Percentiles rank a stretch among this genome's conserved stretches.
Conservation (phyloP, 2,329 filamentous ascomycete species). For the Colletotrichum sp. region DNA sequence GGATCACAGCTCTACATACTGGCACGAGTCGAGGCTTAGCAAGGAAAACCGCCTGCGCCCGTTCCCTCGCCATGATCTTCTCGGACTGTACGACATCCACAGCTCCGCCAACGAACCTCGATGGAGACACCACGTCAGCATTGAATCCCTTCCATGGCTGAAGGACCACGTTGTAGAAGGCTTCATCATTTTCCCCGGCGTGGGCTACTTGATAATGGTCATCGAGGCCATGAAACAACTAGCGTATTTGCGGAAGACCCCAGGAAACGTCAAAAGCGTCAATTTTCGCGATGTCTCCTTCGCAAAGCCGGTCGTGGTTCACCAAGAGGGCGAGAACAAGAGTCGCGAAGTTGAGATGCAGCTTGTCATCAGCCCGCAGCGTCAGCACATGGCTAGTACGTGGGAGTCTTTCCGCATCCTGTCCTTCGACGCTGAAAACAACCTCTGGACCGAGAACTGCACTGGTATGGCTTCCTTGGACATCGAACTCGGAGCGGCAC, state of each 20-base stretch:
- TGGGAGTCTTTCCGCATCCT: constrained; percentile 34
- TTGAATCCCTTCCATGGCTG: constrained; percentile 48
- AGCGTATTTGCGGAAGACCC: background rate
- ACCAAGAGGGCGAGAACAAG: background rate
- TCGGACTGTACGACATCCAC: constrained; percentile 36
- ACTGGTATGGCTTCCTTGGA: constrained; percentile 8
- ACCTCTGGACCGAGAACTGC: constrained; percentile 24
- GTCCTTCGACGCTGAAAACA: constrained; percentile 26
- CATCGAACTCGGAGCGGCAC: background rate
- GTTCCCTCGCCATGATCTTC: background rate
- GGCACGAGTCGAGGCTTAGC: background rate
- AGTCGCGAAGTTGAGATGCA: background rate
- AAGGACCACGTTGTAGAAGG: constrained; percentile 53
- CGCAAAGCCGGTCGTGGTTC: background rate
- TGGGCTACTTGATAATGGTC: constrained; percentile 47
- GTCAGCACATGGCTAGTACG: constrained; percentile 5
- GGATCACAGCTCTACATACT: constrained; percentile 51
- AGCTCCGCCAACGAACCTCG: constrained; percentile 38
- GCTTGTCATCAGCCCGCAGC: constrained; percentile 10
- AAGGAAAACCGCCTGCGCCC: background rate
- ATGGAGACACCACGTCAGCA: constrained; percentile 41
- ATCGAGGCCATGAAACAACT: constrained; percentile 34
- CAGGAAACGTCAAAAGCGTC: constrained; percentile 1
- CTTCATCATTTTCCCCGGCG: constrained; percentile 49
- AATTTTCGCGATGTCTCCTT: constrained; percentile 23